phyloP scores from a whole-genome alignment of 495 filamentous ascomycete species.

The Aspergillus bertholletiae region DNA sequence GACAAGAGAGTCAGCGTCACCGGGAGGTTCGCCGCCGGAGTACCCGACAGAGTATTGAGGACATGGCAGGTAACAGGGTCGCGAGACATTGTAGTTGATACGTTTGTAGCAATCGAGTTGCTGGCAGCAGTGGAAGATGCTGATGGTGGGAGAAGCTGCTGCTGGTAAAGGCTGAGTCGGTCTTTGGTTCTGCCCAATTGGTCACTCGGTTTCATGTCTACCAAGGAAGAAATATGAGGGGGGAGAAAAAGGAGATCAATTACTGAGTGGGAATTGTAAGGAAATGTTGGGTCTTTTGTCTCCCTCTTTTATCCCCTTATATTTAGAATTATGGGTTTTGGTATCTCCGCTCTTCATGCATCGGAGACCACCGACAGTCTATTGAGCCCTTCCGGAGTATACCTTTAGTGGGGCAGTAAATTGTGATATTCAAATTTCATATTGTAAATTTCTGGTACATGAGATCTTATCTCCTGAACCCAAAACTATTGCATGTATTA shows the following conservation, averaged over 20 bases:
- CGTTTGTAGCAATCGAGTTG: constrained; percentile 19
- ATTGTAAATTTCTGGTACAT: not conserved
- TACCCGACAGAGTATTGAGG: constrained; percentile 64
- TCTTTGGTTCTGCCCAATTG: constrained; percentile 28
- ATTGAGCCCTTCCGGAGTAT: constrained; percentile 26
- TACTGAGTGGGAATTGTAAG: not conserved
- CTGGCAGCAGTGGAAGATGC: constrained; percentile 16
- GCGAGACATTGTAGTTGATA: constrained; percentile 64
- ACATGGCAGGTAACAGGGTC: constrained; percentile 79
- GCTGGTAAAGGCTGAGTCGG: constrained; percentile 37
- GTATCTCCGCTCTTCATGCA: constrained; percentile 20
- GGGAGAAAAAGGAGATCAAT: constrained; percentile 1
- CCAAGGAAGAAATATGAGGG: constrained; percentile 17
- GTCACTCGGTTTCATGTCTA: constrained; percentile 21
- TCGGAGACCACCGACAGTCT: constrained; percentile 42
- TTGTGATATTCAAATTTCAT: not conserved
- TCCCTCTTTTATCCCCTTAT: constrained; percentile 14
- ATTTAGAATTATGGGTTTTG: not conserved
- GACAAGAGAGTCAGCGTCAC: constrained; percentile 52
- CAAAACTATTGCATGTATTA: no score
- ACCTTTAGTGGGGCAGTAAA: constrained; percentile 25
- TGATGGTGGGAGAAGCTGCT: constrained; percentile 26
- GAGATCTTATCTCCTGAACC: not conserved
- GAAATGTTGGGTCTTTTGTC: constrained; percentile 28
- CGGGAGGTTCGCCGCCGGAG: constrained; percentile 54